Conservation (phyloP, 352 stramenopile genomes). For the Peronospora farinosa region DNA sequence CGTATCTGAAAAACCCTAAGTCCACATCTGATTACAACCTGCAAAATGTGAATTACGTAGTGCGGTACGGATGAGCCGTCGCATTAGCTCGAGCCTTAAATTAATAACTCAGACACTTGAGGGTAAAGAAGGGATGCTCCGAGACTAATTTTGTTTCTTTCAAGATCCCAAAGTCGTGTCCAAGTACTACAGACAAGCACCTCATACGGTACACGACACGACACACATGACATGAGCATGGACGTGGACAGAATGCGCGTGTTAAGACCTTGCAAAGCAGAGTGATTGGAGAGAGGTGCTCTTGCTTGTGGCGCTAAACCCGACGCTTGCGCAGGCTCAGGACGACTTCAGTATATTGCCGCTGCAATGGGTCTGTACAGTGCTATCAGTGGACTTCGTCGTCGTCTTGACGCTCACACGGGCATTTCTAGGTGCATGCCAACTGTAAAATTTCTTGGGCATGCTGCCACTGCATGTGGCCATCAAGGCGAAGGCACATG, state of each 20-base stretch:
- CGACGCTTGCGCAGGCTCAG: slow-evolving; percentile 47
- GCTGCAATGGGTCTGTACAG: slow-evolving; percentile 78
- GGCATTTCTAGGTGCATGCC: too few relatives aligned
- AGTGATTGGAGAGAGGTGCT: slow-evolving; percentile 58
- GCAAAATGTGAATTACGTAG: too few relatives aligned
- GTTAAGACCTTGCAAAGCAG: slow-evolving; percentile 52
- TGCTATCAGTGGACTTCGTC: slow-evolving; percentile 42
- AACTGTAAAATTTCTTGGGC: slow-evolving; percentile 68
- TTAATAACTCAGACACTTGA: not conserved
- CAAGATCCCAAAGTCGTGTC: slow-evolving; percentile 10
- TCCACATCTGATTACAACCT: too few relatives aligned
- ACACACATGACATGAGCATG: slow-evolving; percentile 34
- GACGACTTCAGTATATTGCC: slow-evolving; percentile 83
- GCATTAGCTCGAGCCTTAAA: too few relatives aligned
- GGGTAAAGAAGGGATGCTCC: slow-evolving; percentile 3
- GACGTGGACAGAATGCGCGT: slow-evolving; percentile 39
- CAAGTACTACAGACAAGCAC: not conserved
- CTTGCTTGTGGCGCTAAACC: slow-evolving; percentile 32
- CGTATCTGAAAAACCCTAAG: too few relatives aligned
- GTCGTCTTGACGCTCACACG: slow-evolving; percentile 42
- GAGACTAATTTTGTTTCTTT: slow-evolving; percentile 7
- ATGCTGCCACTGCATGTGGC: slow-evolving; percentile 80
- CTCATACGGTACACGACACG: too few relatives aligned
- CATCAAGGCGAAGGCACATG: too few relatives aligned
- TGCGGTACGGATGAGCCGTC: too few relatives aligned